A percentile compares a stretch with the other conserved stretches of the same genome.
phyloP scores from a whole-genome alignment of 805 yeast genomes.

The Brettanomyces bruxellensis region DNA sequence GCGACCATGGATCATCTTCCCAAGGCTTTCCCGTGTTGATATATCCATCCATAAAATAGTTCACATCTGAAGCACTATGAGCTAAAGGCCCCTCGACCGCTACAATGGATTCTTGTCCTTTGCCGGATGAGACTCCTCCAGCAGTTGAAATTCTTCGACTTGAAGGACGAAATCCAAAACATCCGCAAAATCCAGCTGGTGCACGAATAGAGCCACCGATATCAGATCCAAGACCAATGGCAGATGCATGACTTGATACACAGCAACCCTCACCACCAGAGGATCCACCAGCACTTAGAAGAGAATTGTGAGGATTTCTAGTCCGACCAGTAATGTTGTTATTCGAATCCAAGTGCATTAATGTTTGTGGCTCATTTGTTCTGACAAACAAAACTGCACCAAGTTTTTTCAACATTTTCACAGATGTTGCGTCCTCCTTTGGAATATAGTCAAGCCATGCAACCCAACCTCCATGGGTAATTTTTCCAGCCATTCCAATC shows the following conservation, averaged over 20 bases:
- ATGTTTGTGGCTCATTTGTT: slow-evolving; percentile 59
- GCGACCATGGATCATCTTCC: slow-evolving; percentile 35
- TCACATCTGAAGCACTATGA: slow-evolving; percentile 56
- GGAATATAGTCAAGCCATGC: slow-evolving; percentile 39
- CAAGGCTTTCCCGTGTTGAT: slow-evolving; percentile 60
- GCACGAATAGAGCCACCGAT: slow-evolving; percentile 65
- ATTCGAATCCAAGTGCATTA: slow-evolving; percentile 60
- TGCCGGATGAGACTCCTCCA: slow-evolving; percentile 46
- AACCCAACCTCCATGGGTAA: slow-evolving; percentile 55
- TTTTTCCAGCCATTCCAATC: slow-evolving; percentile 41
- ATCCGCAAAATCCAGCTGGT: slow-evolving; percentile 59
- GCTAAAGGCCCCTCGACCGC: slow-evolving; percentile 66
- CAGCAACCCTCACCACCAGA: slow-evolving; percentile 67
- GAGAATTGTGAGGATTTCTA: slow-evolving; percentile 48
- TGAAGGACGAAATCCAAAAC: slow-evolving; percentile 57
- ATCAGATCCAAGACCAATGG: slow-evolving; percentile 53
- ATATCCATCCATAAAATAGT: slow-evolving; percentile 54
- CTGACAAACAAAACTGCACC: slow-evolving; percentile 60
- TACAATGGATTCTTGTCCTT: slow-evolving; percentile 57
- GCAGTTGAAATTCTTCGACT: slow-evolving; percentile 39
- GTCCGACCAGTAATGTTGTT: slow-evolving; percentile 54
- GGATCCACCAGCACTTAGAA: slow-evolving; percentile 61
- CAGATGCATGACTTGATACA: slow-evolving; percentile 50
- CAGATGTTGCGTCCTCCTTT: slow-evolving; percentile 35
- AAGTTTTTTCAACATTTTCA: slow-evolving; percentile 36